Percentiles rank a stretch among this genome's conserved stretches.
phyloP scores from a whole-genome alignment of 2,329 filamentous ascomycete species.

The Coniosporium tulheliwenetii region DNA sequence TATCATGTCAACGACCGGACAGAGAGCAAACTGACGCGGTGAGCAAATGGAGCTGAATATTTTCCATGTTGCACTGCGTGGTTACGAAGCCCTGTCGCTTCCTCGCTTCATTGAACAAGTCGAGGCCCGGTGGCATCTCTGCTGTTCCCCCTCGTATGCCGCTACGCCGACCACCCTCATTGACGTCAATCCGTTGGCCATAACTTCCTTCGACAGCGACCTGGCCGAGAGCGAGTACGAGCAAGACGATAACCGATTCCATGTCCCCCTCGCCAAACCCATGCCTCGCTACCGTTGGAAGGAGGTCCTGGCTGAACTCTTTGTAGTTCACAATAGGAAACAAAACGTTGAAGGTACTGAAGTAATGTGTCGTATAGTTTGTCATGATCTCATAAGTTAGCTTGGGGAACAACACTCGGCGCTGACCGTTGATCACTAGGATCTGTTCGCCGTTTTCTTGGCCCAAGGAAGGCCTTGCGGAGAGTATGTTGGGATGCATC shows the following conservation, averaged over 20 bases:
- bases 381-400: conserved; percentile 36
- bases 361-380: conserved; percentile 37
- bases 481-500: conserved; percentile 13
- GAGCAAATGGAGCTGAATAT: conserved; percentile 42
- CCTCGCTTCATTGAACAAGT: conserved; percentile 46
- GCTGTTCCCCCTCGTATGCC: conserved; percentile 37
- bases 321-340: conserved; percentile 44
- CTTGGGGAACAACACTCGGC: conserved; percentile 12
- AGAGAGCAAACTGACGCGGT: conserved; percentile 28
- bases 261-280: conserved; percentile 35
- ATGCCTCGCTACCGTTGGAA: conserved; percentile 29
- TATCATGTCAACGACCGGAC: too few relatives aligned
- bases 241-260: conserved; percentile 36
- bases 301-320: conserved; percentile 32
- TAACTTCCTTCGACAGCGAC: conserved; percentile 36
- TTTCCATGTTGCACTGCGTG: conserved; percentile 40
- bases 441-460: conserved; percentile 3
- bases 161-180: conserved; percentile 25
- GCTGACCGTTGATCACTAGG: neutral
- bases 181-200: conserved; percentile 29
- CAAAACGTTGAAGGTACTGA: conserved; percentile 43
- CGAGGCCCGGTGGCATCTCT: conserved; percentile 38
- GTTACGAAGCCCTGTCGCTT: conserved; percentile 42
- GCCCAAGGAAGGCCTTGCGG: conserved; percentile 10
- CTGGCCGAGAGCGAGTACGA: conserved; percentile 44